Evolutionary conservation across 176 grass and related monocot species (phyloP).

Genomic region (Themeda triandra): DNA sequence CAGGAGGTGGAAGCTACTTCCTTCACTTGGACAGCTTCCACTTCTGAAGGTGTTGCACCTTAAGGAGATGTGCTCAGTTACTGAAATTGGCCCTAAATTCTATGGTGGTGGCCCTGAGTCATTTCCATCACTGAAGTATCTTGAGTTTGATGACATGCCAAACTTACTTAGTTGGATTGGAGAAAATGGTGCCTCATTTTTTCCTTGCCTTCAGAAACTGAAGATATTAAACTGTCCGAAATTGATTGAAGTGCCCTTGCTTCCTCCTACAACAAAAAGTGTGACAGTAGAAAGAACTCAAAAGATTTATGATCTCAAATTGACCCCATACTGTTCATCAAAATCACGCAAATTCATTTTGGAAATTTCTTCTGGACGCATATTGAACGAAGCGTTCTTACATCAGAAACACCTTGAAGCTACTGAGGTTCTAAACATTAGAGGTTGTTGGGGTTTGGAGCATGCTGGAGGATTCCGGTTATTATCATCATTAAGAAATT

Average conservation of each 20-base stretch:
- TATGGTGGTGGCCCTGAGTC: constrained; percentile 7
- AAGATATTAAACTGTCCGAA: constrained; percentile 42
- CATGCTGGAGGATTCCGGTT: constrained; percentile 13
- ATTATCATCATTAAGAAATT: constrained; percentile 30
- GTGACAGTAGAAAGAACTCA: constrained; percentile 22
- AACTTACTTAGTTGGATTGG: constrained; percentile 13
- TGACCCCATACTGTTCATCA: constrained; percentile 17
- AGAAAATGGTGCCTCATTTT: background rate
- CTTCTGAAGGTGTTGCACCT: constrained; percentile 31
- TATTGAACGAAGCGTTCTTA: constrained; percentile 28
- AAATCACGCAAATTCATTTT: constrained; percentile 27
- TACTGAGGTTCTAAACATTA: constrained; percentile 38
- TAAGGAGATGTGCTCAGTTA: constrained; percentile 22
- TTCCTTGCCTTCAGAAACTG: constrained; percentile 27
- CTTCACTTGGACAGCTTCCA: constrained; percentile 44
- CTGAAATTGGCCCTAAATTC: constrained; percentile 25
- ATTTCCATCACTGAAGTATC: constrained; percentile 45
- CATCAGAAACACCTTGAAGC: constrained; percentile 37
- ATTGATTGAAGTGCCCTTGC: constrained; percentile 27
- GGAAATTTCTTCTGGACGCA: constrained; percentile 22
- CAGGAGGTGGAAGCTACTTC: constrained; percentile 34
- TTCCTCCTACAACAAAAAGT: constrained; percentile 22
- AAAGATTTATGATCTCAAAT: constrained; percentile 17
- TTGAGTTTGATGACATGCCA: constrained; percentile 30
- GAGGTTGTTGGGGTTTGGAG: background rate